Conservation (phyloP, 2,329 filamentous ascomycete species). For the Penicillium sp. region DNA sequence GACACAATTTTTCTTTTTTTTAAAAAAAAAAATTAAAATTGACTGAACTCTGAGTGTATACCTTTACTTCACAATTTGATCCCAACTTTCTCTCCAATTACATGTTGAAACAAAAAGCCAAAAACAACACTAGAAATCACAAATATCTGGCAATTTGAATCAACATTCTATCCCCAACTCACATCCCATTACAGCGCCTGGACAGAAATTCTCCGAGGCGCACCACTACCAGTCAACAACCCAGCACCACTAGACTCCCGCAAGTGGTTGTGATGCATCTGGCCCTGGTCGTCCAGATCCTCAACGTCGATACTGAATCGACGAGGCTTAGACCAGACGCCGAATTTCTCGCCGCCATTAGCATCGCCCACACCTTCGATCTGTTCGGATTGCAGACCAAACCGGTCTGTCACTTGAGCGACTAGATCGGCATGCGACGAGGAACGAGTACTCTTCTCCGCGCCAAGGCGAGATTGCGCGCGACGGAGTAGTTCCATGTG, state of each 20-base stretch:
- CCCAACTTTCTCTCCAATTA: background rate
- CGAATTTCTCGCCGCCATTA: slow-evolving; percentile 25
- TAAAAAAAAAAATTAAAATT: background rate
- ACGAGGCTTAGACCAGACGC: slow-evolving; percentile 33
- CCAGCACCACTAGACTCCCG: slow-evolving; percentile 30
- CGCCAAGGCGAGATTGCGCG: slow-evolving; percentile 25
- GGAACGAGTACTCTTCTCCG: slow-evolving; percentile 13
- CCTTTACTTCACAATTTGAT: slow-evolving; percentile 10
- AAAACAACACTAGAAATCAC: background rate
- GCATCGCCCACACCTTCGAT: slow-evolving; percentile 19
- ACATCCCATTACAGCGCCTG: slow-evolving; percentile 17
- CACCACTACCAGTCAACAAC: slow-evolving; percentile 26
- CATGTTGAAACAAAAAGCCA: background rate
- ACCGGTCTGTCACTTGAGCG: slow-evolving; percentile 28
- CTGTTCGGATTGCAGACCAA: slow-evolving; percentile 25
- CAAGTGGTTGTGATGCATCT: slow-evolving; percentile 30
- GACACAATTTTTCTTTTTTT: background rate
- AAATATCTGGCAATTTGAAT: slow-evolving; percentile 1
- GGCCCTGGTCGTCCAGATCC: slow-evolving; percentile 26
- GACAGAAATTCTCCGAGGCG: slow-evolving; percentile 23
- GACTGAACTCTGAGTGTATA: slow-evolving; percentile 7
- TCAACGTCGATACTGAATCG: slow-evolving; percentile 35
- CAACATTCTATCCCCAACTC: background rate
- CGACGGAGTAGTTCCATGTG: slow-evolving; percentile 33
- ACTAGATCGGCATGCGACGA: slow-evolving; percentile 26